Conservation (phyloP, 169 alveolate genomes). For the Cystoisospora suis region DNA sequence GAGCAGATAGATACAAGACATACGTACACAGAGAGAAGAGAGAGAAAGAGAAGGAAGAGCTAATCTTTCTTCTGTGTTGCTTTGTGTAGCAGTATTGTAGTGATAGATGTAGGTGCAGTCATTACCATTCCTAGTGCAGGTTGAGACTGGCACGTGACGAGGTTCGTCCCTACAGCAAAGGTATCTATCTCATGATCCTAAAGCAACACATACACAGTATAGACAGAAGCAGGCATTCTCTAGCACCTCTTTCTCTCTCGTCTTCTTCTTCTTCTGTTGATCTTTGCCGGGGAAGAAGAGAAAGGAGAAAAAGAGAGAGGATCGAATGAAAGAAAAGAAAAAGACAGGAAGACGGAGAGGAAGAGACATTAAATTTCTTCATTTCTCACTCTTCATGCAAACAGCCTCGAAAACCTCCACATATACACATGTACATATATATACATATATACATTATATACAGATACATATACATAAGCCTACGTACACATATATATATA, state of each 20-base stretch:
- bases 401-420: too few relatives aligned
- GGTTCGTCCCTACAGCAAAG: conserved; percentile 92
- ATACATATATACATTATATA: neutral
- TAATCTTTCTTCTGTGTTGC: too few relatives aligned
- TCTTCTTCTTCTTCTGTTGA: too few relatives aligned
- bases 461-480: neutral
- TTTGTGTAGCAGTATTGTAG: too few relatives aligned
- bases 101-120: too few relatives aligned
- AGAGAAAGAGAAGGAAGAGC: too few relatives aligned
- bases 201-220: neutral
- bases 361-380: too few relatives aligned
- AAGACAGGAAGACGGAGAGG: neutral
- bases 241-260: neutral
- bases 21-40: too few relatives aligned
- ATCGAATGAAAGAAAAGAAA: neutral
- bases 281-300: neutral
- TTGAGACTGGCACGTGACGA: conserved; percentile 91
- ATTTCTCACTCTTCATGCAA: too few relatives aligned
- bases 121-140: conserved; percentile 90
- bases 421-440: neutral
- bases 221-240: conserved; percentile 20
- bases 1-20: too few relatives aligned
- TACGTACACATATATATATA: neutral
- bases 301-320: neutral
- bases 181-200: conserved; percentile 86